Evolutionary conservation across 2,329 filamentous ascomycete genomes (phyloP), one percentile per base, ranked within the genome.

Genomic region (Pseudogymnoascus sp.): DNA sequence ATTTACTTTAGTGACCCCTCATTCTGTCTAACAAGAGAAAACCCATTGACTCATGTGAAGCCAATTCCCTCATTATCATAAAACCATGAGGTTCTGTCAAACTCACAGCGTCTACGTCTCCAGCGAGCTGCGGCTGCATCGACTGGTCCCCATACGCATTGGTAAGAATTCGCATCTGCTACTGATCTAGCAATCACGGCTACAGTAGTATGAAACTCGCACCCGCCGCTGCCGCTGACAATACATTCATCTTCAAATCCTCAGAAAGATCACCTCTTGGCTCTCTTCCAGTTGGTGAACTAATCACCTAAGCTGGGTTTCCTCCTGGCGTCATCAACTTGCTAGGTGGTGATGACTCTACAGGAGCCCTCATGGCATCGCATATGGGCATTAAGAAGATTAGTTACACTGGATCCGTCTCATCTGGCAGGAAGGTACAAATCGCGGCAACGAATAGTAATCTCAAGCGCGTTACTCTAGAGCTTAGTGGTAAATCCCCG

Each of bases 171-270:
- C n/a, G n/a, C n/a, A n/a, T n/a, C n/a, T n/a, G n/a, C n/a, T n/a
- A n/a, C n/a, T n/a, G n/a, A n/a, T n/a, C n/a, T n/a, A n/a, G n/a
- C n/a, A n/a, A n/a, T n/a, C n/a, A n/a, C n/a, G n/a, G n/a, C n/a
- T n/a, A n/a, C n/a, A n/a, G n/a, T n/a, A n/a, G 89, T 61, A 78
- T 87, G 31, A 91, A 90, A 71, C 86, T 82, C 1, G 80, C 83
- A 60, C 85, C 87, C 6, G 87, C 88, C 0, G 74, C 90, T 42
- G 88, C 88, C 1, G 87, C 87, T 2, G 88, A 88, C 0, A 90
- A 87, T 70, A 86, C 87, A 1, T 90, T 92, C 84, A 79, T 92
- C 12, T 79, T 84, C n/a, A 91, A 91, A 75, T 86, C 88, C 2
- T 87, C 84, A 3, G 87, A 87, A 0, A 87, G 90, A 72, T 85